Evolutionary conservation across 192 early-diverging fungal genomes (phyloP).

Genomic region (Haplosporangium gracile): DNA sequence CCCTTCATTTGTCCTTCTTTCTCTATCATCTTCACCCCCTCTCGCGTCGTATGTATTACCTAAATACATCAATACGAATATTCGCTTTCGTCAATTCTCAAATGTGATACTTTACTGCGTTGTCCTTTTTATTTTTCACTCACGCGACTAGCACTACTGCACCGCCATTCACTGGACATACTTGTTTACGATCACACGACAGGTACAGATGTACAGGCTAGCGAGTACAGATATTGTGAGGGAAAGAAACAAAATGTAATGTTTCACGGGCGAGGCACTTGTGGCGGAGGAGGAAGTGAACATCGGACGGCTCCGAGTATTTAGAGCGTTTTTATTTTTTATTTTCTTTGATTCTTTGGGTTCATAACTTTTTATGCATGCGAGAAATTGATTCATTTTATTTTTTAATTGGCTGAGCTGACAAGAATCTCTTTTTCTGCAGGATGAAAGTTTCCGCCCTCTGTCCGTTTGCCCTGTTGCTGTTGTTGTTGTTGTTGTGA

Average conservation of each 20-base stretch:
- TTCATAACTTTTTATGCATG: neutral
- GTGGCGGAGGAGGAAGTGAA: neutral
- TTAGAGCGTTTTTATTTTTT: neutral
- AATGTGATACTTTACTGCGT: neutral
- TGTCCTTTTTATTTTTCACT: neutral
- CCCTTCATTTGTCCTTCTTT: too few relatives aligned
- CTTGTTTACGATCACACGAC: constrained; percentile 3
- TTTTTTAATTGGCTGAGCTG: neutral
- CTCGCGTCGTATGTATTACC: too few relatives aligned
- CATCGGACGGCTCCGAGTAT: neutral
- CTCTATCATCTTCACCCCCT: too few relatives aligned
- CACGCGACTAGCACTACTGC: neutral
- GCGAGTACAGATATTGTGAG: neutral
- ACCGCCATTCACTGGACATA: neutral
- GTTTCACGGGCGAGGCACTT: neutral
- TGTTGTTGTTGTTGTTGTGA: neutral
- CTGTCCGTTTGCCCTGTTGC: neutral
- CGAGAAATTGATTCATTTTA: neutral
- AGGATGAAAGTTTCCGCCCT: neutral
- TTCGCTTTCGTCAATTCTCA: neutral
- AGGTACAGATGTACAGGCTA: neutral
- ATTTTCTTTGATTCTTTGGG: too few relatives aligned
- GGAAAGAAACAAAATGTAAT: neutral
- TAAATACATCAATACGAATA: neutral
- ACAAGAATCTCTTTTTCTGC: neutral